Base-by-base conservation (phyloP, 75 land plant species). In the Ceratopteris richardii region DNA sequence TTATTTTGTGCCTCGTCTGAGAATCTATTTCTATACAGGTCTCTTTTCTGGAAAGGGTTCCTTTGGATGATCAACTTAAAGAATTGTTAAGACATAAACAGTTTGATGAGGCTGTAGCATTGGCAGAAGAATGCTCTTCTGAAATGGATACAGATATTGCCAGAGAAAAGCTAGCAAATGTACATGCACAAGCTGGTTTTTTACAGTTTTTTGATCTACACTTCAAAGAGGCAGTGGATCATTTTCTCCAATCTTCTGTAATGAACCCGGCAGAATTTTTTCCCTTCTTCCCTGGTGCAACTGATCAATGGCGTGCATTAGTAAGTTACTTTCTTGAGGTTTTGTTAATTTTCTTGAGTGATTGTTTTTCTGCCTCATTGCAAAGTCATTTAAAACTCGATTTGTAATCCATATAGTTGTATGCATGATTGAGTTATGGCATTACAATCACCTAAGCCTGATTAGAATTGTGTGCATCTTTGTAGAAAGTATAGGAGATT, bases 141-240 rank as follows among this genome's bases (percentile, higher is more conserved):
- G 63, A 66, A 30, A 55, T 56, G 30, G 88, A 73, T 36, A 88
- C 77, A 40, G 81, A 75, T 29, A 54, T 66, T 54, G 56, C 85
- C 12, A 86, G 76, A 43, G 82, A 82, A 25, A 74, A 74, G 73
- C 80, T 90, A 0, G 80, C 85, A 13, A 77, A 79, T 66, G 86
- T 94, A 22, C 98, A 94, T 69, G 96, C 96, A 56, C 98, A 94
- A 64, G 75, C 88, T 53, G 98, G 98, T 0, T 94, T 90, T 68
- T 79, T 90, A 28, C 70, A 83, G 68, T 75, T 94, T 43, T 90
- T 89, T 76, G 96, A 90, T 51, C 63, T 94, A 64, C 87, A 76
- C 22, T 94, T 94, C 71, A 71, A 81, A 67, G 87, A 79, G 51
- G 98, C 96, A 30, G 76, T 94, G 25, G 70, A 86, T 64, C 98